A percentile compares a stretch with the other conserved stretches of the same genome.
phyloP scores from a whole-genome alignment of 2,329 filamentous ascomycete genomes.

The Lachnellula occidentalis region DNA sequence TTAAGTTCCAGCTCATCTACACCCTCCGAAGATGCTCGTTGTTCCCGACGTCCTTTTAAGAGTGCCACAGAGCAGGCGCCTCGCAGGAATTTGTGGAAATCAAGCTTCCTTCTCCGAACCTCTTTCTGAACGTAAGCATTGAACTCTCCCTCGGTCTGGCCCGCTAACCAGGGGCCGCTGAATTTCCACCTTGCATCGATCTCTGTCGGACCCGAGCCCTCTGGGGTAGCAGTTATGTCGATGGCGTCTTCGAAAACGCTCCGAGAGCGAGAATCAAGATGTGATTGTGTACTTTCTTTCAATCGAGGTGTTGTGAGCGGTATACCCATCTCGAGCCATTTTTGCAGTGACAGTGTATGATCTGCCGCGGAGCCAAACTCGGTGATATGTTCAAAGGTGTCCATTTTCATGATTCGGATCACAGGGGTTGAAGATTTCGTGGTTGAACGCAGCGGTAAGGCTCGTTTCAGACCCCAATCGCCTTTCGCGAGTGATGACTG shows the following conservation, averaged over 20 bases:
- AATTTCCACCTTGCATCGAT: constrained; percentile 59
- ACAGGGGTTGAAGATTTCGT: constrained; percentile 67
- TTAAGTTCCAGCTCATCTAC: constrained; percentile 25
- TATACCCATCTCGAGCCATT: constrained; percentile 79
- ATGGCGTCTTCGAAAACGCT: constrained; percentile 56
- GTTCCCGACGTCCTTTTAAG: constrained; percentile 33
- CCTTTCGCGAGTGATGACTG: constrained; percentile 66
- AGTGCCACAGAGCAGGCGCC: constrained; percentile 42
- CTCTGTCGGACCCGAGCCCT: constrained; percentile 27
- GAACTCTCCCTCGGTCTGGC: constrained; percentile 57
- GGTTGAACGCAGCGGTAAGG: constrained; percentile 72
- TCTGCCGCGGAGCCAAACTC: constrained; percentile 81
- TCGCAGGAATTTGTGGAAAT: constrained; percentile 52
- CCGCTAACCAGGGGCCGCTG: constrained; percentile 59
- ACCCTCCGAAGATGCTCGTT: constrained; percentile 35
- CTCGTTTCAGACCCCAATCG: constrained; percentile 89
- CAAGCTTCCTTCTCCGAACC: constrained; percentile 46
- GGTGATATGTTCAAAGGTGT: constrained; percentile 82
- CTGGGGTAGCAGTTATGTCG: constrained; percentile 44
- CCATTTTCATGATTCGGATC: constrained; percentile 70
- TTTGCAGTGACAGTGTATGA: constrained; percentile 72
- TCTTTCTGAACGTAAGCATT: constrained; percentile 47
- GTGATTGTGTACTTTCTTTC: constrained; percentile 8
- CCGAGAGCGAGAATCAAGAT: constrained; percentile 23
- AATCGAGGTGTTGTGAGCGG: constrained; percentile 53